Conservation (phyloP, 129 eudicot genomes). For the Solidago caesia region DNA sequence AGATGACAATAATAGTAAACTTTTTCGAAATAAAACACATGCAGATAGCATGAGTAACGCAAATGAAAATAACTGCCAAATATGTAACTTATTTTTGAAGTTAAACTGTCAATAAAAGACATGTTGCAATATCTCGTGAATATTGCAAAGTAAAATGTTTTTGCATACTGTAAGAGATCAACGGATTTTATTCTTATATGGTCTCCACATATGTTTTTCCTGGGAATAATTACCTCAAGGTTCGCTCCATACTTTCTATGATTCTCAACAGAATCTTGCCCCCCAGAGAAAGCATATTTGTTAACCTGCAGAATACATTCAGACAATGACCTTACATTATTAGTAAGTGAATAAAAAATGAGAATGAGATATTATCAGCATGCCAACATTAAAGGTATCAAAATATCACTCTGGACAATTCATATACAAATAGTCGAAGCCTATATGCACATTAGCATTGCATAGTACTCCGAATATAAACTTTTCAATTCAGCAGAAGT, state of each 20-base stretch:
- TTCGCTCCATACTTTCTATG: constrained; percentile 86
- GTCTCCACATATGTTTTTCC: background rate
- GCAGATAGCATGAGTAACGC: too few species aligned
- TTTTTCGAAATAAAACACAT: background rate
- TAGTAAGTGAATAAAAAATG: background rate
- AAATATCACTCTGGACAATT: background rate
- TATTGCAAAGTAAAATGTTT: background rate
- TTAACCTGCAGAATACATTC: constrained; percentile 51
- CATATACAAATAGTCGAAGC: background rate
- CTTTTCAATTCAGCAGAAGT: background rate
- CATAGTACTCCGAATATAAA: background rate
- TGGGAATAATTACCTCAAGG: constrained; percentile 62
- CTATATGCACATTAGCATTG: background rate
- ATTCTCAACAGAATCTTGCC: constrained; percentile 82
- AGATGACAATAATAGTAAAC: background rate
- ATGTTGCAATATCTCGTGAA: too few species aligned
- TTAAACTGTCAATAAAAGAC: too few species aligned
- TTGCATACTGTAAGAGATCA: background rate
- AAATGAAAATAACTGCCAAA: too few species aligned
- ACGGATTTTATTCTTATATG: background rate
- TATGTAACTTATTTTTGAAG: too few species aligned
- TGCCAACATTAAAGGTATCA: constrained; percentile 5
- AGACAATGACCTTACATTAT: constrained; percentile 2
- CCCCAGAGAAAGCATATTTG: constrained; percentile 93
- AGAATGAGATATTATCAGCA: background rate